Conservation (phyloP, 345 rosid species). For the Syzygium oleosum region DNA sequence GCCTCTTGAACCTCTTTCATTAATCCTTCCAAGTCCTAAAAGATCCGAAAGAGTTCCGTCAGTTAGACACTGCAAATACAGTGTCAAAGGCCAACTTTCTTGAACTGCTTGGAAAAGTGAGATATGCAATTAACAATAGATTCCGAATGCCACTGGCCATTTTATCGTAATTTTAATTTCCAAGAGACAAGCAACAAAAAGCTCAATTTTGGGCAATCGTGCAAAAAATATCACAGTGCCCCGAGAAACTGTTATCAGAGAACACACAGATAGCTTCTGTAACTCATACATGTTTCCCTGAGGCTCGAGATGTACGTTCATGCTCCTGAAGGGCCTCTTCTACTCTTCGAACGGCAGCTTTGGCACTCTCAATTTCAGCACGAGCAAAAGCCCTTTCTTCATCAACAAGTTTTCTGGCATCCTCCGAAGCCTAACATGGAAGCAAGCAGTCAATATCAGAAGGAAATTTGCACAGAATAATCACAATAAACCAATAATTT, state of each 20-base stretch:
- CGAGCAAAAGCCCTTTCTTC: slow-evolving; percentile 97
- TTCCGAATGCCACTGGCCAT: neutral
- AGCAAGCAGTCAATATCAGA: neutral
- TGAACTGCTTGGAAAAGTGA: neutral
- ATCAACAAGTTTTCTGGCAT: slow-evolving; percentile 92
- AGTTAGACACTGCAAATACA: neutral
- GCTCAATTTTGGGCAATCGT: neutral
- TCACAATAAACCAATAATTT: neutral
- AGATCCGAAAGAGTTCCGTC: slow-evolving; percentile 5
- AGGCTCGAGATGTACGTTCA: slow-evolving; percentile 64
- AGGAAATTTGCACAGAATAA: neutral
- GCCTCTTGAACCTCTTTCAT: slow-evolving; percentile 99
- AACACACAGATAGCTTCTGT: neutral
- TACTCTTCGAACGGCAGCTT: slow-evolving; percentile 91
- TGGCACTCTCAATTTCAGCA: slow-evolving; percentile 92
- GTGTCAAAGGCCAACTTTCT: neutral
- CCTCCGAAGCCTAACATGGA: slow-evolving; percentile 72
- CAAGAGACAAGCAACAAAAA: neutral
- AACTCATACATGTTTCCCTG: slow-evolving; percentile 48
- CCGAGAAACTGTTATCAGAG: neutral
- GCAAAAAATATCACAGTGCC: neutral
- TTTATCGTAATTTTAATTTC: neutral
- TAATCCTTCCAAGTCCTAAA: slow-evolving; percentile 84
- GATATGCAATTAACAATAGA: neutral
- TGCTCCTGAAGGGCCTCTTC: slow-evolving; percentile 92